These are phyloP conservation scores for Cutaneotrichosporon sp. DNA, from an alignment of 1,284 basidiomycete genomes.

Conservation along the genomic window DNA sequence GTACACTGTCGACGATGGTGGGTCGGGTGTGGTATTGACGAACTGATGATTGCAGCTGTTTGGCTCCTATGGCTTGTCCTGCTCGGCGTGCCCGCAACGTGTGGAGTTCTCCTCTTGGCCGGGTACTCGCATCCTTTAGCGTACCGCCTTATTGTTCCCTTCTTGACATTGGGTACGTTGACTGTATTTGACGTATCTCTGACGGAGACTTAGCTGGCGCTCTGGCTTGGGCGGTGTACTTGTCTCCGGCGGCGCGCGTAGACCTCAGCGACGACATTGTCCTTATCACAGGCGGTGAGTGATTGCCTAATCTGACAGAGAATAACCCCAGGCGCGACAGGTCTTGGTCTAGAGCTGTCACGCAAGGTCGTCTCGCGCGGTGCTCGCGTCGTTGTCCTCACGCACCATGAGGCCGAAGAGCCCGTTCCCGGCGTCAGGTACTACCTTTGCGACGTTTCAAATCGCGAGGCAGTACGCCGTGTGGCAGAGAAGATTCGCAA, in stretches of 20 bases:
- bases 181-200: not conserved
- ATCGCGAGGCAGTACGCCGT: constrained; percentile 69
- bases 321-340: constrained; percentile 63
- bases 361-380: constrained; percentile 73
- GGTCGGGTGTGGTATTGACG: not conserved
- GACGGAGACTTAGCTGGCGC: not conserved
- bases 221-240: not conserved
- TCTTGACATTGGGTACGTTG: not conserved
- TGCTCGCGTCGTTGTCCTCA: constrained; percentile 77
- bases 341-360: constrained; percentile 78
- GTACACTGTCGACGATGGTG: not conserved
- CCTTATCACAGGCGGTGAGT: constrained; percentile 75
- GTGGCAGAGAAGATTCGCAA: constrained; percentile 65
- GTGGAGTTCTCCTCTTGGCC: not conserved
- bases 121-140: not conserved
- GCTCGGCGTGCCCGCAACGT: not conserved
- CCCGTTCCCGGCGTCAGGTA: constrained; percentile 2
- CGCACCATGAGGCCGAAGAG: constrained; percentile 63
- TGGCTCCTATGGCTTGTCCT: constrained; percentile 1
- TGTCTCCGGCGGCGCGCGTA: not conserved
- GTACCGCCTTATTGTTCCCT: not conserved
- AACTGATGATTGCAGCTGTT: not conserved
- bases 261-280: constrained; percentile 72
- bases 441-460: constrained; percentile 70
- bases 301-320: not conserved